Percentiles rank a stretch among this genome's conserved stretches.
Conservation (phyloP, 257 asterid genomes). For the Solanum pimpinellifolium region DNA sequence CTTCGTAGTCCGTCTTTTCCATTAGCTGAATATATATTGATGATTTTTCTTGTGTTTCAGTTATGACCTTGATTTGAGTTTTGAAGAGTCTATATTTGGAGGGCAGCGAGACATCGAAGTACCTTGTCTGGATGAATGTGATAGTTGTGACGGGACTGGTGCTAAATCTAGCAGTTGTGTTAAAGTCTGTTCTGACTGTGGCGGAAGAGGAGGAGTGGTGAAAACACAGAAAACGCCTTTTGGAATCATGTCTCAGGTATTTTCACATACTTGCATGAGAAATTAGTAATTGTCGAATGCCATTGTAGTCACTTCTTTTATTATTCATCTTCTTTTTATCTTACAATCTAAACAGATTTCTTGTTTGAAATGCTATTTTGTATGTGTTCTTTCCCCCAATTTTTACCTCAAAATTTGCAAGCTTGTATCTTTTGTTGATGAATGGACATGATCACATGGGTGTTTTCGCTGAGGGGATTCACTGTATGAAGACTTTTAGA, state of each 20-base stretch:
- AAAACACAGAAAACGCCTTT: slow-evolving; percentile 79
- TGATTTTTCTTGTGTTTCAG: slow-evolving; percentile 24
- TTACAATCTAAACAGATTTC: background rate
- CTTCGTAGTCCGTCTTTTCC: background rate
- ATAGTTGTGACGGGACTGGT: slow-evolving; percentile 78
- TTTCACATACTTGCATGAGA: background rate
- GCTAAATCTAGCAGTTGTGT: slow-evolving; percentile 64
- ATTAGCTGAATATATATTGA: background rate
- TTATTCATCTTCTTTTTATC: background rate
- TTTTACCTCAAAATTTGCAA: background rate
- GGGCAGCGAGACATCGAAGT: slow-evolving; percentile 61
- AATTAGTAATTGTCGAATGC: slow-evolving; percentile 1
- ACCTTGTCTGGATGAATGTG: slow-evolving; percentile 53
- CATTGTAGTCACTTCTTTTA: background rate
- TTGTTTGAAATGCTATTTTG: background rate
- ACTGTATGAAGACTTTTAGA: background rate
- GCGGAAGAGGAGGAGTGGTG: slow-evolving; percentile 72
- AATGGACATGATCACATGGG: background rate
- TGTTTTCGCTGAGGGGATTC: background rate
- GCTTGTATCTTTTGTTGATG: background rate
- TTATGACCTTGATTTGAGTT: slow-evolving; percentile 64
- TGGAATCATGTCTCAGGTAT: slow-evolving; percentile 92
- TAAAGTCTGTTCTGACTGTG: slow-evolving; percentile 56
- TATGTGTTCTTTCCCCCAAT: background rate
- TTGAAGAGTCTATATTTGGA: slow-evolving; percentile 85